Base-by-base conservation (phyloP, 2,329 filamentous ascomycete species). In the Cercospora beticola region DNA sequence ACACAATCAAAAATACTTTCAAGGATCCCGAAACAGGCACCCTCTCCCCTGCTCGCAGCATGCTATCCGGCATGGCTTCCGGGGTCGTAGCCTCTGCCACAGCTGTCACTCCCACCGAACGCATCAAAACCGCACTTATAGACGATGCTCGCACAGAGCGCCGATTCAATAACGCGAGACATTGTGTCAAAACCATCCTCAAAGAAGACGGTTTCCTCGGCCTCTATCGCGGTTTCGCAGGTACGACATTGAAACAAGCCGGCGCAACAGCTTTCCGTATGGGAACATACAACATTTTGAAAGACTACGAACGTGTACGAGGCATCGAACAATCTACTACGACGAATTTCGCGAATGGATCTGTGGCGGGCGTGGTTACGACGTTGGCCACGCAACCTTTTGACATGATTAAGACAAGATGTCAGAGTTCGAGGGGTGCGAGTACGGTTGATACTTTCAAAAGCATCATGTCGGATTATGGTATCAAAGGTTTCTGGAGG, bases 31-130 rank as follows among this genome's bases (percentile, higher is more conserved):
- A 87, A 6, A 86, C 85, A 0, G 88, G 87, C 0, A 84, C 82
- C 1, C 77, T 90, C 7, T 86, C 86, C 0, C 84, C 88, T 0
- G 74, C 81, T 0, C 80, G 85, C 2, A 89, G 87, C 46, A 82
- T 91, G n/a, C 74, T 87, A 0, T 88, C 88, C 5, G 89, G 89
- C 8, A 90, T 90, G 87, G 80, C 83, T 1, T 86, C 87, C 0
- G 89, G 89, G 0, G 83, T 88, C 0, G 83, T 89, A 0, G 88
- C 89, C 18, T 87, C 84, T 65, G 81, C 89, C 0, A 83, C 86
- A n/a, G 88, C 88, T 1, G 89, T 91, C 0, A 91, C 89, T 2
- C 89, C 89, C 0, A 89, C 87, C 0, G 89, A 91, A 74, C 83
- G 89, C 16, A 86, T 91, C 74, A 91, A 91, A 76, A 91, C 89